A percentile compares a stretch with the other conserved stretches of the same genome.
Conservation (phyloP, 1,284 basidiomycete species). For the Malassezia caprae region DNA sequence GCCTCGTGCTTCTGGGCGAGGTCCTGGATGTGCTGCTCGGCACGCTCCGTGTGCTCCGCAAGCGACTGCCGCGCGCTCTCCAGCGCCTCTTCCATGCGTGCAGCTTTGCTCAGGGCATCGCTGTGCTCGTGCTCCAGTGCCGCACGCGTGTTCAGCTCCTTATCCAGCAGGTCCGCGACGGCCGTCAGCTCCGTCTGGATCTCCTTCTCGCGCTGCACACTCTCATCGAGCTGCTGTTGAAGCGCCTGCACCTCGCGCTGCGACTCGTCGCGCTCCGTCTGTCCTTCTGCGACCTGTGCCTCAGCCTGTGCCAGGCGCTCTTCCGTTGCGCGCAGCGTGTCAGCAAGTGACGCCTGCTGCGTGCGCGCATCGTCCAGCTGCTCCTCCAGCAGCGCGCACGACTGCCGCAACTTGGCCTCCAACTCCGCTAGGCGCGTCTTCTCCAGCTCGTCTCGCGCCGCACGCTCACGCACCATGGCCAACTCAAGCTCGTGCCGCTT, state of each 20-base stretch:
- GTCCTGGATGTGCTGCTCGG: slow-evolving; percentile 12
- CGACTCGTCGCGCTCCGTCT: slow-evolving; percentile 69
- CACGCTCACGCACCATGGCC: slow-evolving; percentile 51
- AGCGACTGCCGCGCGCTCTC: neutral
- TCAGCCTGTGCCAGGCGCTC: slow-evolving; percentile 65
- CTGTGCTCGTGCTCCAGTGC: slow-evolving; percentile 42
- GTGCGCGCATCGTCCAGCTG: slow-evolving; percentile 67
- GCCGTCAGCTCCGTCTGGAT: neutral
- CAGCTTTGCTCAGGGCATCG: slow-evolving; percentile 42
- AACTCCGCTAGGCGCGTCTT: slow-evolving; percentile 34
- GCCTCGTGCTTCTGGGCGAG: slow-evolving; percentile 13
- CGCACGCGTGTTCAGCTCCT: slow-evolving; percentile 21
- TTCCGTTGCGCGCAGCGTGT: slow-evolving; percentile 69
- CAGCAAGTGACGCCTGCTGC: slow-evolving; percentile 69
- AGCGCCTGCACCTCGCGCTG: slow-evolving; percentile 59
- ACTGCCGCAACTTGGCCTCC: slow-evolving; percentile 59
- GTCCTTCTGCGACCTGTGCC: slow-evolving; percentile 60
- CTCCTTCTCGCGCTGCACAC: slow-evolving; percentile 12
- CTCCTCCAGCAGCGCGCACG: slow-evolving; percentile 67
- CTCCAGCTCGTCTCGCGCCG: slow-evolving; percentile 41
- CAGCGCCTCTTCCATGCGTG: slow-evolving; percentile 3
- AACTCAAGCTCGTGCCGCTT: slow-evolving; percentile 79
- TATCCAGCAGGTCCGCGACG: slow-evolving; percentile 40
- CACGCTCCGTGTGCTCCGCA: slow-evolving; percentile 3
- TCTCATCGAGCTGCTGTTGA: slow-evolving; percentile 16